Conservation (phyloP, 2,329 filamentous ascomycete species). For the Mariannaea sp. region DNA sequence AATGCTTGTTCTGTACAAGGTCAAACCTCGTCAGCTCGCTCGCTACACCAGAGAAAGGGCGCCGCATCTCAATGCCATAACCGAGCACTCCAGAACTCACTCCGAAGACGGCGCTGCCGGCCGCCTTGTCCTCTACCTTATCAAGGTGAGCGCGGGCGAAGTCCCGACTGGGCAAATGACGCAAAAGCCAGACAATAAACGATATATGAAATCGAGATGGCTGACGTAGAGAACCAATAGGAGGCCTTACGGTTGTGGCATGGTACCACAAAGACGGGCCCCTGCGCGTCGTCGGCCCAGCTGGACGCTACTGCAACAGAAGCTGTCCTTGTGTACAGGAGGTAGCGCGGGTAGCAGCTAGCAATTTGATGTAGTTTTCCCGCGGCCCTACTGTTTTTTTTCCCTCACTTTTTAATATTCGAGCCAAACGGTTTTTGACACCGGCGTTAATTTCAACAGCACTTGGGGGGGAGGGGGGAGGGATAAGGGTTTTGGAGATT, state of each 20-base stretch:
- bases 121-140: neutral
- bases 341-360: neutral
- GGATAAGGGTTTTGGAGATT: too few species aligned
- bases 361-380: neutral
- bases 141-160: neutral
- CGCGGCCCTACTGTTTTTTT: conserved; percentile 3
- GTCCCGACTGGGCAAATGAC: neutral
- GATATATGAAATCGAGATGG: conserved; percentile 15
- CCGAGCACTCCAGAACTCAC: neutral
- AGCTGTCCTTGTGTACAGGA: conserved; percentile 1
- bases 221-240: conserved; percentile 12
- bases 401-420: too few species aligned
- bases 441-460: neutral
- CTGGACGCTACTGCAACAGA: conserved; percentile 14
- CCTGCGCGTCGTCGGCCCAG: conserved; percentile 9
- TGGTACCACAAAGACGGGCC: conserved; percentile 15
- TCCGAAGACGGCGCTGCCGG: neutral
- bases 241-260: conserved; percentile 14
- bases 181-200: conserved; percentile 6
- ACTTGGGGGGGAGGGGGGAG: too few species aligned
- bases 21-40: conserved; percentile 13
- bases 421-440: neutral
- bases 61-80: conserved; percentile 7
- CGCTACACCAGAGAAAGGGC: neutral
- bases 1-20: conserved; percentile 12